phyloP scores from a whole-genome alignment of 2,329 filamentous ascomycete genomes.

The Pseudocercospora cruenta region DNA sequence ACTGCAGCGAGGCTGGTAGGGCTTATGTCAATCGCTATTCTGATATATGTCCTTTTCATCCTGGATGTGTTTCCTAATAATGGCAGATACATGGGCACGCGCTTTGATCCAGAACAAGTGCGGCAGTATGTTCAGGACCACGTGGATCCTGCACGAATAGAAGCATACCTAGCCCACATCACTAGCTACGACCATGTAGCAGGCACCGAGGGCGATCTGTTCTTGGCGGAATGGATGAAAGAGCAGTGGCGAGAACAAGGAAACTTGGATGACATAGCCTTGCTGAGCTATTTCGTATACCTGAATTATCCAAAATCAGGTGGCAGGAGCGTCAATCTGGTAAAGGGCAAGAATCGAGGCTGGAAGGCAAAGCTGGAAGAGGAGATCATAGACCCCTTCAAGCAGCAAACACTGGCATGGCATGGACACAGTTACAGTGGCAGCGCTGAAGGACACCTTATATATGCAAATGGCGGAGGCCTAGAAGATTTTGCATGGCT shows the following conservation, averaged over 20 bases:
- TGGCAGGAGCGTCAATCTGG: conserved; percentile 79
- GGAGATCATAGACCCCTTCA: conserved; percentile 66
- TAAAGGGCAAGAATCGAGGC: conserved; percentile 65
- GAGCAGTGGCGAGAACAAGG: conserved; percentile 71
- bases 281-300: conserved; percentile 76
- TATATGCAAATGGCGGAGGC: conserved; percentile 92
- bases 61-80: conserved; percentile 78
- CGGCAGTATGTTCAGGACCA: conserved; percentile 73
- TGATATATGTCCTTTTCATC: conserved; percentile 84
- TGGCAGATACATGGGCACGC: conserved; percentile 65
- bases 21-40: conserved; percentile 71
- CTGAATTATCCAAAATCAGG: conserved; percentile 83
- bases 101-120: conserved; percentile 83
- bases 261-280: conserved; percentile 70
- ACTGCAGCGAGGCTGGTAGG: conserved; percentile 74
- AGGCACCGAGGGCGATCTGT: conserved; percentile 90
- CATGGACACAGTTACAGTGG: conserved; percentile 88
- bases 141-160: conserved; percentile 66
- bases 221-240: conserved; percentile 81
- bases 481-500: conserved; percentile 79
- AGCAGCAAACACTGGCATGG: conserved; percentile 74
- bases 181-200: conserved; percentile 87
- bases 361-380: conserved; percentile 90
- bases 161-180: conserved; percentile 74
- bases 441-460: conserved; percentile 79